These are phyloP conservation scores for Lipomyces yamanashiensis DNA, from an alignment of 805 yeast species.

Conservation along the genomic window DNA sequence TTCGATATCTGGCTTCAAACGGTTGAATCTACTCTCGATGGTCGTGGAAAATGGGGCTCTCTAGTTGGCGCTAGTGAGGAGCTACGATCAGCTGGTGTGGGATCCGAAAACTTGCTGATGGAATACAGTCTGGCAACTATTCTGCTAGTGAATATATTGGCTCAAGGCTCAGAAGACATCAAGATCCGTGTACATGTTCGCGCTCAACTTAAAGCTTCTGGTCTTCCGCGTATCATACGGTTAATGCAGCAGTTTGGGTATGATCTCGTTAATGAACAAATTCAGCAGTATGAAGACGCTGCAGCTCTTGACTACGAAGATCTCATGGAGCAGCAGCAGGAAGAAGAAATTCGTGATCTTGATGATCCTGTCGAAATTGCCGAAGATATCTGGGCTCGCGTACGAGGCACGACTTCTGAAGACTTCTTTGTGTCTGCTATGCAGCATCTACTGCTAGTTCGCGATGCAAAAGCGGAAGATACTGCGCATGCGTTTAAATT, in stretches of 20 bases:
- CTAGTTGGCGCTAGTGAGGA: slow-evolving; percentile 92
- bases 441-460: slow-evolving; percentile 64
- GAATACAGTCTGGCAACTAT: slow-evolving; percentile 76
- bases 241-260: slow-evolving; percentile 58
- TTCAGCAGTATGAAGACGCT: slow-evolving; percentile 61
- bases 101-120: slow-evolving; percentile 63
- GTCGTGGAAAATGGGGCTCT: slow-evolving; percentile 88
- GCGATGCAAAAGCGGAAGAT: slow-evolving; percentile 48
- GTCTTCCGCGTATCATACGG: slow-evolving; percentile 58
- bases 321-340: slow-evolving; percentile 46
- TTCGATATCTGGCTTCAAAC: slow-evolving; percentile 74
- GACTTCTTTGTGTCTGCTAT: slow-evolving; percentile 63
- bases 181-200: slow-evolving; percentile 59
- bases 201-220: slow-evolving; percentile 61
- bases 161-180: slow-evolving; percentile 43
- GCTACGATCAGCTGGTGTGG: slow-evolving; percentile 56
- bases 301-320: slow-evolving; percentile 62
- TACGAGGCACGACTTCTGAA: slow-evolving; percentile 64
- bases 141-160: slow-evolving; percentile 69
- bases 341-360: slow-evolving; percentile 58
- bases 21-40: slow-evolving; percentile 72
- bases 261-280: slow-evolving; percentile 67
- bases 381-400: slow-evolving; percentile 59
- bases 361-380: slow-evolving; percentile 75
- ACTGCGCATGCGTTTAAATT: slow-evolving; percentile 59